Base-by-base conservation (phyloP, 176 grass and related monocot genomes). In the Alloteropsis semialata region DNA sequence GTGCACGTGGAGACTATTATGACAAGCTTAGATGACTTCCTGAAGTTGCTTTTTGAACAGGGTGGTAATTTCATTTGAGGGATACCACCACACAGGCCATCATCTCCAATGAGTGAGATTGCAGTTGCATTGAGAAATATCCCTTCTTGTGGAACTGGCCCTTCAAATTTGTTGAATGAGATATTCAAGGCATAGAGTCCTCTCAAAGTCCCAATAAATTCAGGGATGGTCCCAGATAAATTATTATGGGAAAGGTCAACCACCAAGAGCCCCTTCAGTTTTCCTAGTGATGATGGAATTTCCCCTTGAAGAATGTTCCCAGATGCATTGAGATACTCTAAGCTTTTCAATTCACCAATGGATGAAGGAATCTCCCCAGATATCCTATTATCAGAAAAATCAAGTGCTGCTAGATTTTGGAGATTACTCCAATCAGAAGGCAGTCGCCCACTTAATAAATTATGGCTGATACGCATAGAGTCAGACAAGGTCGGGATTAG, bases 131-230 rank as follows among this genome's bases (percentile, higher is more conserved):
- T 76, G 22, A 79, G 60, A 58, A 92, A 92, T 68, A 89, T 25
- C n/a, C 87, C 72, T 24, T 69, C 27, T 33, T 83, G 15, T 27
- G 92, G 92, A 15, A 91, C 4, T 78, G n/a, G 3, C 88, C 92
- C 34, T 89, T 89, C 60, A 34, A 94, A 89, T 28, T 81, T 19
- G 57, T 91, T 94, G 70, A 88, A 91, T 38, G 92, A 89, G 30
- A 90, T 34, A 46, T 92, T 89, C 61, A 92, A 65, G 59, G 2
- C 24, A 76, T 16, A 0, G 7, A 88, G 78, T 2, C 75, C 75
- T 16, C 49, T 42, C 60, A 87, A 72, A 3, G 0, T 71, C 28
- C 13, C 81, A 68, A 93, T 57, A 32, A 89, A 84, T 4, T 22
- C 11, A 11, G 84, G 89, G 41, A 94, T 84, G 16, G 10, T 15